phyloP scores from a whole-genome alignment of 108 stramenopile species.

The Cyclotella baltica region DNA sequence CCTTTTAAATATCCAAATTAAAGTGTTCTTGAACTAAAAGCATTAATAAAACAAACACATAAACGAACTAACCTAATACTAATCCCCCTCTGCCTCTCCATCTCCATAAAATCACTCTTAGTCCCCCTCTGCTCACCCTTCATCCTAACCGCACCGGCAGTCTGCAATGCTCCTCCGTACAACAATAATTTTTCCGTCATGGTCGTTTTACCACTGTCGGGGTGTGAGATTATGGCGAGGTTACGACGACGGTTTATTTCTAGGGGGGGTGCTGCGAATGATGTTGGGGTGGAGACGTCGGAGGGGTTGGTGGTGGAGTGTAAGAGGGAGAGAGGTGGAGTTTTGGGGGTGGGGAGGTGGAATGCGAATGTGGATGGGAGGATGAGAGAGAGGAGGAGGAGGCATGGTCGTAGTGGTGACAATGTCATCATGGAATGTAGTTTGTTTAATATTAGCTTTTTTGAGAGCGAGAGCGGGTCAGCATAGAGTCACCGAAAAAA shows the following conservation, averaged over 20 bases:
- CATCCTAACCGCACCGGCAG: slow-evolving; percentile 95
- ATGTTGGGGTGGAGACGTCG: background rate
- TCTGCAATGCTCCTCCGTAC: slow-evolving; percentile 92
- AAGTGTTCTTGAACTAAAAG: no score
- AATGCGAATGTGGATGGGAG: background rate
- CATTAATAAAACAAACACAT: no score
- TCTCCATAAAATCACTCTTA: slow-evolving; percentile 94
- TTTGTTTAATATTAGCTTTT: no score
- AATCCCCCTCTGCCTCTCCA: slow-evolving; percentile 95
- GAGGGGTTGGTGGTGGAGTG: background rate
- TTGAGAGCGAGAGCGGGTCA: no score
- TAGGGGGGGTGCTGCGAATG: slow-evolving; percentile 52
- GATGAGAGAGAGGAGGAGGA: background rate
- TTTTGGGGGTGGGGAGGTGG: background rate
- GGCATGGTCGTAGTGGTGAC: background rate
- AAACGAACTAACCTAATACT: slow-evolving; percentile 66
- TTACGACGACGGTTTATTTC: slow-evolving; percentile 92
- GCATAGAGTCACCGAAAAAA: no score
- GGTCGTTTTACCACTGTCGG: slow-evolving; percentile 96
- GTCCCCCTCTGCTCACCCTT: slow-evolving; percentile 88
- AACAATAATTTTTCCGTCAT: slow-evolving; percentile 96
- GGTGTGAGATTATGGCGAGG: slow-evolving; percentile 96
- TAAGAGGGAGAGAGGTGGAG: background rate
- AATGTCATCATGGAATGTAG: no score
- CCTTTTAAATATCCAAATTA: no score